Evolutionary conservation across 495 filamentous ascomycete species (phyloP).

Genomic region (Chaetomium fimeti): DNA sequence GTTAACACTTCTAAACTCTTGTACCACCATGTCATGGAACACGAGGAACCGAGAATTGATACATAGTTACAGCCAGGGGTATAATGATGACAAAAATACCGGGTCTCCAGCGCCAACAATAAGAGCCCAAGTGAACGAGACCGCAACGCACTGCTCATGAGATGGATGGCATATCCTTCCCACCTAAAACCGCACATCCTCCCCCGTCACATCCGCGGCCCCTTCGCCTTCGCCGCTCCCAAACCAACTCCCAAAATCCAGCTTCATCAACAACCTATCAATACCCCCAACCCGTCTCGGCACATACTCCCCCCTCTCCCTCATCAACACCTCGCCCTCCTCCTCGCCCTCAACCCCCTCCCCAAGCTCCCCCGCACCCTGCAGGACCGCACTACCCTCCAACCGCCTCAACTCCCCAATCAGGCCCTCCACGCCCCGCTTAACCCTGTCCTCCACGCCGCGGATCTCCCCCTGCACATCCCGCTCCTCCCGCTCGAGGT

Average conservation of each 20-base stretch:
- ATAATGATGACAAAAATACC: conserved; percentile 2
- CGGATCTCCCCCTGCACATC: conserved; percentile 60
- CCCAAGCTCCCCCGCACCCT: conserved; percentile 5
- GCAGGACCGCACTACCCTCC: conserved; percentile 22
- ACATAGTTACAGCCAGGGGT: background rate
- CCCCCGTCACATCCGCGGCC: background rate
- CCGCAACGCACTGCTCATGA: background rate
- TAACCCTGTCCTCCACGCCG: conserved; percentile 52
- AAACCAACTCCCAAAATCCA: conserved; percentile 65
- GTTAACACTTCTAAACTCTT: background rate
- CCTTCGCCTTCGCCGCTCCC: conserved; percentile 14
- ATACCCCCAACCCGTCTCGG: conserved; percentile 68
- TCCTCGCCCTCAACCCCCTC: conserved; percentile 29
- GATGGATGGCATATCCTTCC: background rate
- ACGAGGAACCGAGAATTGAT: background rate
- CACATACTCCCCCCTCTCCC: conserved; percentile 46
- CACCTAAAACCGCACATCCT: conserved; percentile 8
- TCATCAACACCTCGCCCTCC: conserved; percentile 23
- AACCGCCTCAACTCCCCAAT: conserved; percentile 52
- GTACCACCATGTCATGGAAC: background rate
- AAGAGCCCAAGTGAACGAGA: background rate
- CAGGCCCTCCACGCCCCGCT: conserved; percentile 61
- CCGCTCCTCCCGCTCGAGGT: conserved; percentile 65
- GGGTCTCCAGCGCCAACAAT: background rate
- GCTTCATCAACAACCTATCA: conserved; percentile 78